Conservation (phyloP, 2,329 filamentous ascomycete genomes). For the Colletotrichum siamense region DNA sequence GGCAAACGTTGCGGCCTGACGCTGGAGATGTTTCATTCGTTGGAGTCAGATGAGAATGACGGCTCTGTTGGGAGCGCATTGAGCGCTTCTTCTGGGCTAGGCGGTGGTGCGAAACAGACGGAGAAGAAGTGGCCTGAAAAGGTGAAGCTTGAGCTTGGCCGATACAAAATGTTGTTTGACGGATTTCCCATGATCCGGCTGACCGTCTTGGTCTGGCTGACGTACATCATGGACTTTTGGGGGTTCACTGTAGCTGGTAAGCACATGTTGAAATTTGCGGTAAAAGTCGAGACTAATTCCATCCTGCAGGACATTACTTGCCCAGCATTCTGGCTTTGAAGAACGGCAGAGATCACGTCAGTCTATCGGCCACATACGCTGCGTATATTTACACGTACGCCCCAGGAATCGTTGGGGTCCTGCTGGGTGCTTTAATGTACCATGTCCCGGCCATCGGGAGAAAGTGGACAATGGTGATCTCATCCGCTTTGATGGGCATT, state of each 20-base stretch:
- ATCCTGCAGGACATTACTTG: constrained; percentile 41
- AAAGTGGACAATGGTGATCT: constrained; percentile 31
- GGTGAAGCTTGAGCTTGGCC: neutral
- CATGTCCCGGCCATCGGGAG: constrained; percentile 38
- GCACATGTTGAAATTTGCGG: neutral
- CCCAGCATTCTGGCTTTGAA: constrained; percentile 57
- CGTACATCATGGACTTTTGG: constrained; percentile 44
- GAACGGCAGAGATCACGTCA: constrained; percentile 48
- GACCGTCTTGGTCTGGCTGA: constrained; percentile 40
- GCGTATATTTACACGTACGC: constrained; percentile 60
- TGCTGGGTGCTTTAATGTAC: constrained; percentile 53
- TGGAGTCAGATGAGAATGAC: constrained; percentile 25
- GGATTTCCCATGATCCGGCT: constrained; percentile 37
- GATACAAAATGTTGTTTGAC: constrained; percentile 39
- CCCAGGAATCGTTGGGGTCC: constrained; percentile 55
- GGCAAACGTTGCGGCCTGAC: constrained; percentile 25
- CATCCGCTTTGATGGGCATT: constrained; percentile 28
- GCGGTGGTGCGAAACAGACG: constrained; percentile 19
- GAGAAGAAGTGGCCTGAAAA: constrained; percentile 14
- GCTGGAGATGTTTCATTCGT: neutral
- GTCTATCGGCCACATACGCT: constrained; percentile 53
- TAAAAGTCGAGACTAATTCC: neutral
- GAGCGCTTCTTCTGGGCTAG: constrained; percentile 13
- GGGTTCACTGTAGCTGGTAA: constrained; percentile 42
- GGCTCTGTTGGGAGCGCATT: constrained; percentile 22